These are phyloP conservation scores for Neurospora sp. DNA, from an alignment of 495 filamentous ascomycete genomes.

Conservation along the genomic window DNA sequence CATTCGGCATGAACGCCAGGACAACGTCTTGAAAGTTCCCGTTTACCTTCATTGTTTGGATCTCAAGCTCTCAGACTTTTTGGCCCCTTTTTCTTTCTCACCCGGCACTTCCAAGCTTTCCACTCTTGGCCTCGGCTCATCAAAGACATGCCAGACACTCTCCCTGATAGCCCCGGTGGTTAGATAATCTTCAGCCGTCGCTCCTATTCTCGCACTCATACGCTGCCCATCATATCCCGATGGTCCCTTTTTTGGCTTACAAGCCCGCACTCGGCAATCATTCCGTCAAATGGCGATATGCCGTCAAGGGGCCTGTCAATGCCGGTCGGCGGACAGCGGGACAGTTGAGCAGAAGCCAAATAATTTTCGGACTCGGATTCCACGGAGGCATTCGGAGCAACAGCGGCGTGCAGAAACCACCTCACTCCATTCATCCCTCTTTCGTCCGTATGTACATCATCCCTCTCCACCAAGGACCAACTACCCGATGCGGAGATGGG, in stretches of 20 bases:
- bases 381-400: neutral
- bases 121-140: too few relatives aligned
- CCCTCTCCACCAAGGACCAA: neutral
- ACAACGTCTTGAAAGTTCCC: too few relatives aligned
- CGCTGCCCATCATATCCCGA: neutral
- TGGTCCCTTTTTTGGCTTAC: neutral
- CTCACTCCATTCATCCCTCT: neutral
- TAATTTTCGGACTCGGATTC: neutral
- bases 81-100: too few relatives aligned
- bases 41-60: too few relatives aligned
- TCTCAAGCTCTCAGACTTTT: too few relatives aligned
- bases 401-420: neutral
- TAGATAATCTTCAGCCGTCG: neutral
- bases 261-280: too few relatives aligned
- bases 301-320: neutral
- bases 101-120: too few relatives aligned
- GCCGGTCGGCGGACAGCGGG: neutral
- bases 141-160: too few relatives aligned
- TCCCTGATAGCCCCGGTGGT: too few relatives aligned
- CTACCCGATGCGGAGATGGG: neutral
- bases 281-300: too few relatives aligned
- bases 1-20: too few relatives aligned
- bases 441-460: neutral
- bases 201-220: neutral
- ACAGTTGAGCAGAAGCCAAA: neutral